Conservation (phyloP, 192 early-diverging fungal genomes). For the Coemansia sp. region DNA sequence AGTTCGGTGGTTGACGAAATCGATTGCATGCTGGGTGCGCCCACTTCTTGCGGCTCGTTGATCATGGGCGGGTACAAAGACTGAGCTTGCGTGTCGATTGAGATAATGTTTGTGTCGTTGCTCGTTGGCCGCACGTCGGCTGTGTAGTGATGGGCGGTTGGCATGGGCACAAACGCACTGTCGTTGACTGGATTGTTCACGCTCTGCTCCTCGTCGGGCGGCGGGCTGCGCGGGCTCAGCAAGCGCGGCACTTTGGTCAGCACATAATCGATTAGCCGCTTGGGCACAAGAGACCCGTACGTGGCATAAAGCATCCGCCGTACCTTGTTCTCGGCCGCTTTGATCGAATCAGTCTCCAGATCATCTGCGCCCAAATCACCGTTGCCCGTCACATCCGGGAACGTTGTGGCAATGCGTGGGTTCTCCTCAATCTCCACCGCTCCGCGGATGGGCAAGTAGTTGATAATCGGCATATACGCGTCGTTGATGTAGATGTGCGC, state of each 20-base stretch:
- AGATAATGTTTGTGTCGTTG: conserved; percentile 36
- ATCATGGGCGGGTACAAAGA: neutral
- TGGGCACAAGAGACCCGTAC: conserved; percentile 46
- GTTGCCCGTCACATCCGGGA: conserved; percentile 34
- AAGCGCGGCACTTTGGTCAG: conserved; percentile 42
- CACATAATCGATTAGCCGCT: conserved; percentile 37
- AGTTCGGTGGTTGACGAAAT: conserved; percentile 37
- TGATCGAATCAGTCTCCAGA: conserved; percentile 13
- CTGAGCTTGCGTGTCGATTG: conserved; percentile 23
- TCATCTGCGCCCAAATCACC: conserved; percentile 16
- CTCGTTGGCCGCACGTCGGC: conserved; percentile 8
- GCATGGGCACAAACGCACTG: conserved; percentile 19
- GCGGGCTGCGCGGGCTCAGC: conserved; percentile 8
- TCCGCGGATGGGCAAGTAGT: conserved; percentile 55
- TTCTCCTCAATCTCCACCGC: conserved; percentile 50
- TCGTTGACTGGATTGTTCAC: too few relatives aligned
- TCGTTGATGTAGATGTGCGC: conserved; percentile 60
- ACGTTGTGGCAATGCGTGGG: conserved; percentile 29
- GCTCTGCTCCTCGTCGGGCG: too few relatives aligned
- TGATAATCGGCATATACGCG: conserved; percentile 62
- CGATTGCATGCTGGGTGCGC: conserved; percentile 33
- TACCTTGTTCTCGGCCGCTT: conserved; percentile 19
- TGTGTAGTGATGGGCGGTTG: conserved; percentile 36
- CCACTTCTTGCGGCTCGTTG: conserved; percentile 2
- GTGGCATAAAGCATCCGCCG: conserved; percentile 36